Percentiles rank a stretch among this genome's conserved stretches.
Conservation (phyloP, 108 stramenopile species). For the Thalassiosira profunda region DNA sequence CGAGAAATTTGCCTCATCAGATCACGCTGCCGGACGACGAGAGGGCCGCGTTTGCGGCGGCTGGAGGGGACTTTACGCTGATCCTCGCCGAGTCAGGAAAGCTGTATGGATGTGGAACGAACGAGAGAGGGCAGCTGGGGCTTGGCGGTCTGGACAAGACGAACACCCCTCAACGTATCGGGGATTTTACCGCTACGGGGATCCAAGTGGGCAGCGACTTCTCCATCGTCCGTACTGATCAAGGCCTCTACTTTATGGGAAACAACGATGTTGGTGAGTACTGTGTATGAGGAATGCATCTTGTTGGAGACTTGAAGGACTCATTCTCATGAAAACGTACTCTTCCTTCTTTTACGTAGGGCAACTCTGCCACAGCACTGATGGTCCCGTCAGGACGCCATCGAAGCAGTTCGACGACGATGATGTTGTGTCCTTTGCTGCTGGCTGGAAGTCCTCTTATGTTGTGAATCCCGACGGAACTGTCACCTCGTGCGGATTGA, state of each 20-base stretch:
- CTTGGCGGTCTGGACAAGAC: constrained; percentile 5
- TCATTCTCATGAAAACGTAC: too few species aligned
- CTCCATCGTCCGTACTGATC: constrained; percentile 21
- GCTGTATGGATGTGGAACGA: constrained; percentile 33
- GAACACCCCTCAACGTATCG: constrained; percentile 20
- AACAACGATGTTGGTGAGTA: constrained; percentile 14
- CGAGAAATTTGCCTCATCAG: constrained; percentile 16
- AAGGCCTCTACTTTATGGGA: constrained; percentile 37
- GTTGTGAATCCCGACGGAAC: constrained; percentile 29
- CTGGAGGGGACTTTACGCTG: constrained; percentile 31
- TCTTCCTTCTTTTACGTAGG: background rate
- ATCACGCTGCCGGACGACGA: constrained; percentile 12
- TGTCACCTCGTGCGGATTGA: constrained; percentile 32
- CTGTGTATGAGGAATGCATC: constrained; percentile 12
- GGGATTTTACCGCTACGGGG: constrained; percentile 23
- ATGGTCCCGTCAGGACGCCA: background rate
- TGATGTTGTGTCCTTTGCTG: constrained; percentile 18
- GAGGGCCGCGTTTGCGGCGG: constrained; percentile 30
- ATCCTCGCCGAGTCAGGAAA: constrained; percentile 15
- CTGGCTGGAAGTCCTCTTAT: constrained; percentile 31
- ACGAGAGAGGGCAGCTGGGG: constrained; percentile 31
- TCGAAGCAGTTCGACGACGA: constrained; percentile 11
- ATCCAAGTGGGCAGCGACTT: constrained; percentile 33
- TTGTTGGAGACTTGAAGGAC: too few species aligned
- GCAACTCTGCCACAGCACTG: background rate